phyloP scores from a whole-genome alignment of 169 alveolate species.

The Eimeria maxima region DNA sequence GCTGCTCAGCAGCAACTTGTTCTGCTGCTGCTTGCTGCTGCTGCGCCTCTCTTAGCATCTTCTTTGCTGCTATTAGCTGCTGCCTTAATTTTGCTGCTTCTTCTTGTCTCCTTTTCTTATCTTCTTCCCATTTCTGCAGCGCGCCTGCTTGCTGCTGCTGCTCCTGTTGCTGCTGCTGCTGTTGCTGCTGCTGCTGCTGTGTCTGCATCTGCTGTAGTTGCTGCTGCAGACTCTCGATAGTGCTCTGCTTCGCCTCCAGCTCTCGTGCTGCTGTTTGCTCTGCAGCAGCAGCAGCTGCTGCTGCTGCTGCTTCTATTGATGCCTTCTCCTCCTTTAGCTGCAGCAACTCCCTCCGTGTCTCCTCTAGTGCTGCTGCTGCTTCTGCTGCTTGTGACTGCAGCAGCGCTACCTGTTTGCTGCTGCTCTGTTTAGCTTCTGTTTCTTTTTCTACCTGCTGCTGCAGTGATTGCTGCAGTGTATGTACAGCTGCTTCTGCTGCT shows the following conservation, averaged over 20 bases:
- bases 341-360: not conserved
- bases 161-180: conserved; percentile 20
- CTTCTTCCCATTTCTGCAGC: conserved; percentile 12
- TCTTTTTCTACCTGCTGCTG: conserved; percentile 2
- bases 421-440: not conserved
- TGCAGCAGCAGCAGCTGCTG: conserved; percentile 16
- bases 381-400: not conserved
- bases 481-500: not conserved
- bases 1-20: not conserved
- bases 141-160: conserved; percentile 18
- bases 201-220: not conserved
- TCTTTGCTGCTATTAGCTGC: conserved; percentile 16
- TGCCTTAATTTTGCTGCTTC: conserved; percentile 1
- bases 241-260: too few species aligned
- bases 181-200: conserved; percentile 13
- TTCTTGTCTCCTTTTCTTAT: not conserved
- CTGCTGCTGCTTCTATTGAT: conserved; percentile 6
- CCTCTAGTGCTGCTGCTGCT: not conserved
- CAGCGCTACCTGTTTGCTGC: not conserved
- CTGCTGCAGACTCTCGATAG: not conserved
- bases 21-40: conserved; percentile 9
- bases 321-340: not conserved
- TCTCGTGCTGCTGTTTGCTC: not conserved
- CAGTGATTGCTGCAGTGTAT: not conserved
- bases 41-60: not conserved